Conservation (phyloP, 176 grass and related monocot genomes). For the Oryza coarctata region DNA sequence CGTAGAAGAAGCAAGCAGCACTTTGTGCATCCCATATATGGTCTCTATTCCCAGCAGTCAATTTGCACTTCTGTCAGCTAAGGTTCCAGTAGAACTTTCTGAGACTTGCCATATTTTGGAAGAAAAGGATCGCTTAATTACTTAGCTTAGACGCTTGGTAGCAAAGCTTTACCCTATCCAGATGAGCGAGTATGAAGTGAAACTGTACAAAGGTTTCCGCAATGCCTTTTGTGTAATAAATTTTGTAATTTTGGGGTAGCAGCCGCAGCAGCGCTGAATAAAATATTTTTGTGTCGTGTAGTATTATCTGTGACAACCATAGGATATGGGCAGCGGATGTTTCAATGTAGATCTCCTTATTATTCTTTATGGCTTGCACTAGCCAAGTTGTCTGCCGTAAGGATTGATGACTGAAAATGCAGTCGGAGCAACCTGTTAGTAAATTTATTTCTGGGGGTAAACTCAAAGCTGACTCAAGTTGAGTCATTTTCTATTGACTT, state of each 20-base stretch:
- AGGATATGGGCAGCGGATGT: constrained; percentile 26
- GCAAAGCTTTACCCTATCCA: constrained; percentile 38
- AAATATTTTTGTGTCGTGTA: constrained; percentile 6
- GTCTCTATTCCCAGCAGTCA: constrained; percentile 75
- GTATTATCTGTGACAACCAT: constrained; percentile 29
- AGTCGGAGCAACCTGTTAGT: neutral
- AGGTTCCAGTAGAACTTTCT: constrained; percentile 6
- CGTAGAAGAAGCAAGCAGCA: constrained; percentile 70
- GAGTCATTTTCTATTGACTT: neutral
- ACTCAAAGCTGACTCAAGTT: neutral
- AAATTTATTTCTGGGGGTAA: neutral
- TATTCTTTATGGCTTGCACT: neutral
- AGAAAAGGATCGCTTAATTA: constrained; percentile 31
- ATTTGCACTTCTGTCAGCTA: constrained; percentile 79
- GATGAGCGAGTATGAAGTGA: constrained; percentile 24
- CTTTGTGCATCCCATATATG: constrained; percentile 61
- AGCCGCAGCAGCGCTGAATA: constrained; percentile 39
- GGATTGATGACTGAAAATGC: constrained; percentile 15
- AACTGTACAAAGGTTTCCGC: constrained; percentile 47
- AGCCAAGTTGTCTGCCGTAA: neutral
- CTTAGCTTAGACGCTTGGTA: constrained; percentile 41
- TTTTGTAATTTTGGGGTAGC: constrained; percentile 23
- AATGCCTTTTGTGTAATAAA: constrained; percentile 27
- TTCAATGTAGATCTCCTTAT: neutral
- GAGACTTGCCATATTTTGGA: constrained; percentile 45